Base-by-base conservation (phyloP, 2,329 filamentous ascomycete species). In the Pleomassaria siparia region DNA sequence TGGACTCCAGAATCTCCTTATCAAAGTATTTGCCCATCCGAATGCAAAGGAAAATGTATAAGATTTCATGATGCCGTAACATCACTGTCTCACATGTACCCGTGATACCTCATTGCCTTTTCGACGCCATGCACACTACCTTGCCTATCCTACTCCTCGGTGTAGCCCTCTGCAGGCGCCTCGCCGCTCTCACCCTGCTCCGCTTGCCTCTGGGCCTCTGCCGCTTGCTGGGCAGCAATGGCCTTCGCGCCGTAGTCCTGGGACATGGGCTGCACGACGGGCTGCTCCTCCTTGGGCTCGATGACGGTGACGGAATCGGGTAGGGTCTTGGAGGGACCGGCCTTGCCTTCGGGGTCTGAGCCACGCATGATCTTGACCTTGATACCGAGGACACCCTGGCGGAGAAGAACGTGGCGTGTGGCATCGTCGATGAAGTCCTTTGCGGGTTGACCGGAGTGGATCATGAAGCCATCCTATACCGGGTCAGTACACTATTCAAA, bases 361-460 rank as follows among this genome's bases (percentile, higher is more conserved):
- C 94, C 94, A 77, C 95, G 91, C 94, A 99, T 99, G 82, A 99
- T 99, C 91, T 99, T 99, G 80, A 99, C 94, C 87, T 99, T 99
- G 83, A 99, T 99, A 82, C 94, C 94, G 64, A 99, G 84, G 64
- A 99, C 94, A 89, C 94, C 94, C 84, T 99, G 94, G 81, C 95
- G 89, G 78, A 99, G 91, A 65, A 99, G 91, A 71, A 99, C 94
- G 89, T 99, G 94, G 71, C 94, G 94, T 73, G 94, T 97, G 69
- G 95, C 95, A 72, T 81, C 84, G 84, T 99, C 94, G 77, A 99
- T 99, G 83, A 99, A 99, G 82, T 99, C 94, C 81, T 95, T 92
- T 74, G 92, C 94, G 73, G 94, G 94, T 79, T 99, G 94, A 81
- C 94, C 94, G 72, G 94, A 99, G 89, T 99, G 94, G 81, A 99